These are phyloP conservation scores for Actinomucor elegans DNA, from an alignment of 371 early-diverging fungal genomes.

Conservation along the genomic window DNA sequence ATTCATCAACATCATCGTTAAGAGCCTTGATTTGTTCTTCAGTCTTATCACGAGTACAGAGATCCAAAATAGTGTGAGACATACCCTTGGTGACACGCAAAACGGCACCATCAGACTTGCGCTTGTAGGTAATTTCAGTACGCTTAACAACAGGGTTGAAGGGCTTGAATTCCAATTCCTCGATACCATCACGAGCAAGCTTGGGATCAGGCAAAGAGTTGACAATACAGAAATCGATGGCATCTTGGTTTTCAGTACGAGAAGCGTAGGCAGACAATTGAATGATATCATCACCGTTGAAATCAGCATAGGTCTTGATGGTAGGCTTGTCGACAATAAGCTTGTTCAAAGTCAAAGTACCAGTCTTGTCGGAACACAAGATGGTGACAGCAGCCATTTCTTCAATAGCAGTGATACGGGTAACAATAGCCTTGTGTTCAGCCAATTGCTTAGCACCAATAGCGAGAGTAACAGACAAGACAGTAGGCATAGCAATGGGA, in stretches of 20 bases:
- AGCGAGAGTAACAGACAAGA: slow-evolving; percentile 91
- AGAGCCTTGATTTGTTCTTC: slow-evolving; percentile 56
- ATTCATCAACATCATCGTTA: slow-evolving; percentile 74
- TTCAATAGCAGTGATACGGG: slow-evolving; percentile 87
- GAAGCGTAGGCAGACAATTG: slow-evolving; percentile 70
- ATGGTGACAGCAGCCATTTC: slow-evolving; percentile 92
- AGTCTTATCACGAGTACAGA: slow-evolving; percentile 70
- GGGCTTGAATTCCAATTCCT: slow-evolving; percentile 77
- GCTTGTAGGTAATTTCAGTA: slow-evolving; percentile 77
- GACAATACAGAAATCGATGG: slow-evolving; percentile 77
- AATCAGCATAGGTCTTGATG: slow-evolving; percentile 63
- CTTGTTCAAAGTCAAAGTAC: slow-evolving; percentile 94
- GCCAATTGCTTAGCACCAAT: slow-evolving; percentile 94
- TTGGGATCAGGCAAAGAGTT: slow-evolving; percentile 62
- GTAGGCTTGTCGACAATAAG: slow-evolving; percentile 73
- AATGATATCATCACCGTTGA: slow-evolving; percentile 59
- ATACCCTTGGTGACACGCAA: slow-evolving; percentile 76
- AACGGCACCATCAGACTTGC: slow-evolving; percentile 59
- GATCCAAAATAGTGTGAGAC: slow-evolving; percentile 73
- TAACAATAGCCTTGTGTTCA: slow-evolving; percentile 90
- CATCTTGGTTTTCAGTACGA: slow-evolving; percentile 75
- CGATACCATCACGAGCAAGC: slow-evolving; percentile 66
- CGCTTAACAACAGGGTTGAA: slow-evolving; percentile 92
- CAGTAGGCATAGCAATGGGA: slow-evolving; percentile 82
- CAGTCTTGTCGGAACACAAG: slow-evolving; percentile 97